Conservation (phyloP, 345 rosid species). For the Rhodamnia rubescens region DNA sequence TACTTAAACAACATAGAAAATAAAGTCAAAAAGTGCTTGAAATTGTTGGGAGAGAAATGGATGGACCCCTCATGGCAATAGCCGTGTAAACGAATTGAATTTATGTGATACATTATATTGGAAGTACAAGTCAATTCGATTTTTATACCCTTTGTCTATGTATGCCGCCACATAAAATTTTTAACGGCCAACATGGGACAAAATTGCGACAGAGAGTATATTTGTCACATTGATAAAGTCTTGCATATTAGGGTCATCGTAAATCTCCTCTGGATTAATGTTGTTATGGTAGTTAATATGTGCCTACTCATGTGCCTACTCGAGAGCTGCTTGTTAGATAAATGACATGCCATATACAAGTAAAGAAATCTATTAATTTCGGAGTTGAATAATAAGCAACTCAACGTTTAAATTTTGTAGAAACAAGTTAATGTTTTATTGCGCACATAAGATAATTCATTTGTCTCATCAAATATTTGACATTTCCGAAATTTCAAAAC, state of each 20-base stretch:
- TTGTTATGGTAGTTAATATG: no score
- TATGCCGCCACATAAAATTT: background rate
- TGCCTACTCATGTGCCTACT: no score
- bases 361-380: no score
- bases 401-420: background rate
- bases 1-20: rapidly evolving
- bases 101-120: background rate
- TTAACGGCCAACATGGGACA: background rate
- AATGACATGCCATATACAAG: no score
- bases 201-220: background rate
- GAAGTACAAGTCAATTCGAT: background rate
- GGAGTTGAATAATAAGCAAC: no score
- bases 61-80: background rate
- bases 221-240: background rate
- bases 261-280: no score
- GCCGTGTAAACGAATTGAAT: background rate
- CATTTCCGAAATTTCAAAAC: background rate
- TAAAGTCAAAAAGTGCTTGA: no score
- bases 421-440: background rate
- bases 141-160: background rate
- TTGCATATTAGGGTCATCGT: no score
- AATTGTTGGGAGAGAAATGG: no score
- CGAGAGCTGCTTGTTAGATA: no score
- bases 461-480: background rate
- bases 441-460: background rate